Evolutionary conservation across 2,329 filamentous ascomycete species (phyloP), one percentile per base, ranked within the genome.

Genomic region (Cytospora chrysosperma): DNA sequence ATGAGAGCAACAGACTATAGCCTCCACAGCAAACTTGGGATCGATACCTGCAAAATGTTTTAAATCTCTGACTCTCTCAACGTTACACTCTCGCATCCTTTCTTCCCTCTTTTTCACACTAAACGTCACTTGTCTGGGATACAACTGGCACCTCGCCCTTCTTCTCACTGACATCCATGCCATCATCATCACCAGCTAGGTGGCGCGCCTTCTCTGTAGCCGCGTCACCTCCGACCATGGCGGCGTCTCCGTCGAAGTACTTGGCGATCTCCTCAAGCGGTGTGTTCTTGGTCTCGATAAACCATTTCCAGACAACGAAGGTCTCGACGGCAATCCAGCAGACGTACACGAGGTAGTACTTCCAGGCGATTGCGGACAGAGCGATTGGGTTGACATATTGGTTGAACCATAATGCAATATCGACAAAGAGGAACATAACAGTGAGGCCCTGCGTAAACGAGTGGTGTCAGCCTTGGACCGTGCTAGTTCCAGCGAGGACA

Each of bases 381-480:
- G 71, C 74, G 37, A 77, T 72, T n/a, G 72, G 72, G 58, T 76
- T 76, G 55, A 75, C 73, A 53, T 76, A 77, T 47, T 75, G 73
- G 61, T 76, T 72, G 58, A 77, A 71, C 43, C 75, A 74, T 19
- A 73, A 66, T 12, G 73, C 73, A 49, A 74, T 68, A 15, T 72
- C 73, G 53, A 74, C 74, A 69, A 76, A 76, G 71, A 82, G 79
- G 32, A 82, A 77, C 56, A 79, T 79, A 62, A 83, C 70, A 15
- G 78, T 73, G 24, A 78, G 72, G 17, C 77, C 77, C 67, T 66
- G 24, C 10, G 12, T 9, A 24, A 1, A 19, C 21, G 1, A 17
- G 4, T 1, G 17, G 24, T 1, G 49, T 54, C 13, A 54, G 27
- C 13, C 3, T 21, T 7, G 13, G 15, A 5, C 3, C 26, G 1